Percentiles rank a stretch among this genome's conserved stretches.
These are phyloP conservation scores for Apophysomyces variabilis DNA, from an alignment of 371 early-diverging fungal genomes.

Conservation along the genomic window DNA sequence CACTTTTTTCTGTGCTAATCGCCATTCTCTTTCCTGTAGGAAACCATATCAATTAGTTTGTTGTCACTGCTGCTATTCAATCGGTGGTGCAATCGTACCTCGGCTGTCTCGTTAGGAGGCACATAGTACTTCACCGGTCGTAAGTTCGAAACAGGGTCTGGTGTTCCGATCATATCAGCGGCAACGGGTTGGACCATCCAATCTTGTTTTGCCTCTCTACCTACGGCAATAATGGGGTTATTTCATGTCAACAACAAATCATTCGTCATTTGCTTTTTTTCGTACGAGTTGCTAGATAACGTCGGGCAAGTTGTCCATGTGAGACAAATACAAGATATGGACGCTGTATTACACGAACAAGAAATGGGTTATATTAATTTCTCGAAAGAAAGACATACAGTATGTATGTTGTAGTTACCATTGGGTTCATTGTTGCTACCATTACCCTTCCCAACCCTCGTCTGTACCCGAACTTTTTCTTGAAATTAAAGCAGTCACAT, in stretches of 20 bases:
- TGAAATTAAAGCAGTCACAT: neutral
- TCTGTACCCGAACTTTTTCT: neutral
- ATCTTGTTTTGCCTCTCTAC: constrained; percentile 7
- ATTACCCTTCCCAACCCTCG: neutral
- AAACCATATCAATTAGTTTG: neutral
- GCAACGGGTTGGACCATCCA: constrained; percentile 32
- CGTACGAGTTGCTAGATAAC: neutral
- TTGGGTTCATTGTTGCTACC: neutral
- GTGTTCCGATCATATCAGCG: constrained; percentile 68
- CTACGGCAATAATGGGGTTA: neutral
- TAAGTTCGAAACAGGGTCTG: constrained; percentile 74
- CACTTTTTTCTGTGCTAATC: constrained; percentile 59
- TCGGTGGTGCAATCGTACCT: constrained; percentile 32
- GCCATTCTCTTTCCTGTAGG: constrained; percentile 55
- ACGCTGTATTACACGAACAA: neutral
- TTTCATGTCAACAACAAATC: no score
- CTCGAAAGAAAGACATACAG: neutral
- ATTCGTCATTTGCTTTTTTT: neutral
- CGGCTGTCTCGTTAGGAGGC: constrained; percentile 59
- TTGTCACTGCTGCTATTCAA: neutral
- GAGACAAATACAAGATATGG: neutral
- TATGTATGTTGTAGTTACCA: neutral
- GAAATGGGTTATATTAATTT: neutral
- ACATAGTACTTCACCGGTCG: constrained; percentile 71
- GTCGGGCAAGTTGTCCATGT: neutral